Conservation (phyloP, 1,139 yeast species). For the Starmera stellimalicola region DNA sequence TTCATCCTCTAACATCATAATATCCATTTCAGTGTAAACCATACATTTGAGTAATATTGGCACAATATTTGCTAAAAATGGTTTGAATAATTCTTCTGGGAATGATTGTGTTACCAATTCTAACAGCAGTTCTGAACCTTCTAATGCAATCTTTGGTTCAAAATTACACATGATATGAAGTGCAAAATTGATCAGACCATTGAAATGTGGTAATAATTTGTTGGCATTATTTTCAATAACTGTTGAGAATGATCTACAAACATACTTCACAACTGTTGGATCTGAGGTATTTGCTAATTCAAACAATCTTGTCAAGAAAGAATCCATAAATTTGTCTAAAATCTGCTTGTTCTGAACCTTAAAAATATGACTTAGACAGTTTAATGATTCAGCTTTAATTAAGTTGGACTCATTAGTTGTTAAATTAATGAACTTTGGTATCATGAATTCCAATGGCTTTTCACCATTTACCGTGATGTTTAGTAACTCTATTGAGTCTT, state of each 20-base stretch:
- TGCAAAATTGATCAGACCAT: conserved; percentile 78
- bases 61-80: conserved; percentile 51
- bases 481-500: conserved; percentile 56
- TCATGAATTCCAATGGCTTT: conserved; percentile 58
- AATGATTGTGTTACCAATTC: conserved; percentile 59
- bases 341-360: conserved; percentile 26
- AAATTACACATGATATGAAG: conserved; percentile 61
- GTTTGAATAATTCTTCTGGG: conserved; percentile 39
- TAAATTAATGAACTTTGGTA: conserved; percentile 54
- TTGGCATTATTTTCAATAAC: conserved; percentile 76
- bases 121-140: conserved; percentile 87
- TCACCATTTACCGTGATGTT: conserved; percentile 58
- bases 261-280: conserved; percentile 56
- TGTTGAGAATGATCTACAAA: conserved; percentile 71
- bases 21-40: conserved; percentile 83
- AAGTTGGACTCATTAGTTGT: conserved; percentile 33
- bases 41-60: conserved; percentile 74
- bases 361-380: conserved; percentile 71
- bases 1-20: conserved; percentile 59
- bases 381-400: conserved; percentile 55
- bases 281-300: conserved; percentile 50
- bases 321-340: conserved; percentile 62
- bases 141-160: conserved; percentile 72
- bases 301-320: conserved; percentile 55
- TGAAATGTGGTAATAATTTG: conserved; percentile 67